These are phyloP conservation scores for Wallacemonas sp. DNA, from an alignment of 208 protist species.

Conservation along the genomic window DNA sequence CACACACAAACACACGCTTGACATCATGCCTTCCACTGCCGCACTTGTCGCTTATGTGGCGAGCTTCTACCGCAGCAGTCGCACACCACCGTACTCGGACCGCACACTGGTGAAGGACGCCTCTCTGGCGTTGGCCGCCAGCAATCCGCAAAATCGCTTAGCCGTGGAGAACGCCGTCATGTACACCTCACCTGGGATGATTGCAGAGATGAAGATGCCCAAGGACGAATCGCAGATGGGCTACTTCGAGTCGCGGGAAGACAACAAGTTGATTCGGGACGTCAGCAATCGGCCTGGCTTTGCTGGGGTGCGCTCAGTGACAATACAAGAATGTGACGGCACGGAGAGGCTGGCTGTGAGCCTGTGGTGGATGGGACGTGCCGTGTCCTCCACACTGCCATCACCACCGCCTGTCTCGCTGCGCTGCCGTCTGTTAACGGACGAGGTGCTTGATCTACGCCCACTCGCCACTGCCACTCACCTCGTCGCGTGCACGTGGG, in stretches of 20 bases:
- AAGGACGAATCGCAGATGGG: background rate
- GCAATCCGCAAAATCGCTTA: constrained; percentile 1
- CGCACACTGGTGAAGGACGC: background rate
- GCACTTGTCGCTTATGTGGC: background rate
- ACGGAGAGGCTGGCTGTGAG: background rate
- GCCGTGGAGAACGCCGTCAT: background rate
- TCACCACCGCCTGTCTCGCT: background rate
- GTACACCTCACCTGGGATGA: background rate
- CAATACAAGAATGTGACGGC: background rate
- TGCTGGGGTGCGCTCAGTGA: background rate
- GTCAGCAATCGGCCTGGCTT: background rate
- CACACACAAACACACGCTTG: background rate
- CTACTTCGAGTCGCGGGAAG: background rate
- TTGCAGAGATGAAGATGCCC: background rate
- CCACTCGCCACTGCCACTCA: no score
- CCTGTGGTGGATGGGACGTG: background rate
- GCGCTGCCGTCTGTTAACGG: background rate
- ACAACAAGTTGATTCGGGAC: background rate
- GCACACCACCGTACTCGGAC: background rate
- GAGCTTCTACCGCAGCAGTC: background rate
- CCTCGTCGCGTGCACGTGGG: no score
- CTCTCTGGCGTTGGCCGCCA: background rate
- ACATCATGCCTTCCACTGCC: background rate
- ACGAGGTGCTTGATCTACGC: background rate
- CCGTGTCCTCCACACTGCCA: background rate